These are phyloP conservation scores for Malania oleifera DNA, from an alignment of 164 flowering plant genomes.

Conservation along the genomic window DNA sequence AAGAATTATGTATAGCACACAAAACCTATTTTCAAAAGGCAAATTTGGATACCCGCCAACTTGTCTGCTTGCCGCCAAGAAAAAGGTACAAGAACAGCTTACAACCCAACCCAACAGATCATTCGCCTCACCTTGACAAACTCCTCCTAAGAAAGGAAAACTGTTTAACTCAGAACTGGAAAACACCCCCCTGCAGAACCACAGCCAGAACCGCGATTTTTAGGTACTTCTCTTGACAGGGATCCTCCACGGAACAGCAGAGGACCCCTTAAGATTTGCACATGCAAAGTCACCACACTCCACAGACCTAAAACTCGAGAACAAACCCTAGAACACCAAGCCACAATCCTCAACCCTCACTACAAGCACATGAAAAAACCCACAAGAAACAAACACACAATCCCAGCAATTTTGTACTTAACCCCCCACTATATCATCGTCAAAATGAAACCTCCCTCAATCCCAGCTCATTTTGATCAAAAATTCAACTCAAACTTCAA, in stretches of 20 bases:
- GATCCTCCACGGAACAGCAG: conserved; percentile 54
- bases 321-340: background rate
- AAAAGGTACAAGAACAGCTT: background rate
- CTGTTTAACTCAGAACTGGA: conserved; percentile 9
- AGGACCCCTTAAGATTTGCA: conserved; percentile 45
- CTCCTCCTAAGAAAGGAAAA: background rate
- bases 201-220: background rate
- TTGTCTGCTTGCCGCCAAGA: background rate
- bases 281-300: conserved; percentile 29
- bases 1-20: background rate
- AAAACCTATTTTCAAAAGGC: background rate
- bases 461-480: conserved; percentile 5
- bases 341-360: background rate
- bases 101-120: conserved; percentile 10
- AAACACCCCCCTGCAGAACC: conserved; percentile 2
- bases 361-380: background rate
- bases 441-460: background rate
- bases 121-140: conserved; percentile 4
- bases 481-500: background rate
- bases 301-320: background rate
- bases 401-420: background rate
- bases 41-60: background rate
- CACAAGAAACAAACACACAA: background rate
- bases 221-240: conserved; percentile 24
- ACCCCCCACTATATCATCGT: background rate